Evolutionary conservation across 306 rosid genomes (phyloP).

Genomic region (Delonix regia): DNA sequence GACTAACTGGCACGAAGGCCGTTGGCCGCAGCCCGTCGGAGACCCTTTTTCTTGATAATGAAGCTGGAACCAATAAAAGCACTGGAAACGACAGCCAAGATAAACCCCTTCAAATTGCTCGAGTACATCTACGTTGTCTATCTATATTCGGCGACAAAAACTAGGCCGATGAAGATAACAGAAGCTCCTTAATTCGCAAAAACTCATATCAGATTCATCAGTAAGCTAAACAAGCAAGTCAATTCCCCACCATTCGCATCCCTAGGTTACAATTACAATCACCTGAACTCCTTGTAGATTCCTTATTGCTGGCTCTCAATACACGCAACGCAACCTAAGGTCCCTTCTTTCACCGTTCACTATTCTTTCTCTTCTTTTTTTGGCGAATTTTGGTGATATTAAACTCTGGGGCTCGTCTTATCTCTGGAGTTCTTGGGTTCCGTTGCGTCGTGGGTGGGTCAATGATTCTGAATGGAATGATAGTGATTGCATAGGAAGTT

Average conservation of each 20-base stretch:
- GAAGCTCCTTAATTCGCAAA: background rate
- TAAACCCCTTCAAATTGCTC: conserved; percentile 68
- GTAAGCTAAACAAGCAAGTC: background rate
- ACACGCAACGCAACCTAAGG: background rate
- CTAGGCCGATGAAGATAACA: background rate
- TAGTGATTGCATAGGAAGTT: background rate
- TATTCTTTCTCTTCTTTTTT: background rate
- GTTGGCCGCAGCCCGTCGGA: conserved; percentile 60
- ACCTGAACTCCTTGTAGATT: background rate
- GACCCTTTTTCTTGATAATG: conserved; percentile 90
- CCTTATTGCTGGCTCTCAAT: background rate
- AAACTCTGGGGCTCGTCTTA: background rate
- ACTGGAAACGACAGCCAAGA: conserved; percentile 72
- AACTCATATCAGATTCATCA: background rate
- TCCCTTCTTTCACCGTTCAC: background rate
- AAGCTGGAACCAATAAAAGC: conserved; percentile 90
- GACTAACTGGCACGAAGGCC: conserved; percentile 68
- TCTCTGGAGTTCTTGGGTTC: background rate
- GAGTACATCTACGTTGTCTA: conserved; percentile 52
- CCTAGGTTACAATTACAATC: background rate
- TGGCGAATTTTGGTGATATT: background rate
- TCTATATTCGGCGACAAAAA: background rate
- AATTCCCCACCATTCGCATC: background rate
- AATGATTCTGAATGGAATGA: background rate
- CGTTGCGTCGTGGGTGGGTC: background rate